Percentiles rank a stretch among this genome's conserved stretches.
phyloP scores from a whole-genome alignment of 768 basidiomycete species.

The Panaeolus cyanescens region DNA sequence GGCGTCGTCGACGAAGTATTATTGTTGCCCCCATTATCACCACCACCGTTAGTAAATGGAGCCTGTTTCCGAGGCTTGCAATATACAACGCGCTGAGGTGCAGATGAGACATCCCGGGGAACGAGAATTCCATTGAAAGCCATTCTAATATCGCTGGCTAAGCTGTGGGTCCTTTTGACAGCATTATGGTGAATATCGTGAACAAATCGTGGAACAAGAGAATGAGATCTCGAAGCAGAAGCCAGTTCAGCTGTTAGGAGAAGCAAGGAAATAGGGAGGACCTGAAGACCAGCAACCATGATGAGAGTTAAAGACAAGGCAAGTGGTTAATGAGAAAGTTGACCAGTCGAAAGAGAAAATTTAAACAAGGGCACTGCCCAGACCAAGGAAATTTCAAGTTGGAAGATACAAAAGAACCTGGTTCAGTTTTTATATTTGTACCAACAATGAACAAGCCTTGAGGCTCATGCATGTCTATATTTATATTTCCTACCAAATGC shows the following conservation, averaged over 20 bases:
- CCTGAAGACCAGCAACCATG: conserved; percentile 19
- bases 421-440: neutral
- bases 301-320: neutral
- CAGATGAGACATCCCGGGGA: conserved; percentile 32
- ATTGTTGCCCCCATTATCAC: conserved; percentile 18
- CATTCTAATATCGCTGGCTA: conserved; percentile 70
- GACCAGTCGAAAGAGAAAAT: neutral
- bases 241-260: conserved; percentile 34
- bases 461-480: conserved; percentile 12
- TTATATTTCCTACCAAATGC: neutral
- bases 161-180: conserved; percentile 54
- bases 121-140: conserved; percentile 60
- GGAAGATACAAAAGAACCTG: conserved; percentile 10
- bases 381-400: neutral
- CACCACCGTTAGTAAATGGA: conserved; percentile 18
- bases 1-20: conserved; percentile 22
- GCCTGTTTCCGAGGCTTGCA: conserved; percentile 41
- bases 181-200: conserved; percentile 56
- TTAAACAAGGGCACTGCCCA: neutral
- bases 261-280: conserved; percentile 27
- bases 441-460: conserved; percentile 12
- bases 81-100: conserved; percentile 38
- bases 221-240: conserved; percentile 17
- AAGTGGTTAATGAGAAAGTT: neutral
- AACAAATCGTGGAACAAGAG: conserved; percentile 43